Percentiles rank a stretch among this genome's conserved stretches.
phyloP scores from a whole-genome alignment of 1,139 yeast species.

The Suhomyces kunorum region DNA sequence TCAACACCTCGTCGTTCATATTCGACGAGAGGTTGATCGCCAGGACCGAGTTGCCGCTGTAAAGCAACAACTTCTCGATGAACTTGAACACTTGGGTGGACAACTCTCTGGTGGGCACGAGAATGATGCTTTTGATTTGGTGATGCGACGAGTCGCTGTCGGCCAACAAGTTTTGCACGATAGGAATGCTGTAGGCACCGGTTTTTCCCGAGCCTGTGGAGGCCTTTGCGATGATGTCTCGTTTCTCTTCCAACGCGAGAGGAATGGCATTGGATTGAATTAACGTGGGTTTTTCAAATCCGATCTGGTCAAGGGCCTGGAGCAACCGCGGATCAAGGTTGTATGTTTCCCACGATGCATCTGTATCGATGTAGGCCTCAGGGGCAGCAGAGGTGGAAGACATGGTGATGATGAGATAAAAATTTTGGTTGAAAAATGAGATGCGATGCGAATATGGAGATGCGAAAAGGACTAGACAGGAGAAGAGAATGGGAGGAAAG shows the following conservation, averaged over 20 bases:
- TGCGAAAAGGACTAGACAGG: background rate
- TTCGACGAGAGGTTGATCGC: slow-evolving; percentile 74
- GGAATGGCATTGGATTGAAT: slow-evolving; percentile 94
- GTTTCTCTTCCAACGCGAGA: slow-evolving; percentile 79
- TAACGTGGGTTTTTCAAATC: slow-evolving; percentile 82
- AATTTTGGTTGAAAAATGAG: slow-evolving; percentile 11
- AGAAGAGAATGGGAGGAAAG: background rate
- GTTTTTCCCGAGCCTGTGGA: slow-evolving; percentile 93
- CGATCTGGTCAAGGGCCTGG: slow-evolving; percentile 82
- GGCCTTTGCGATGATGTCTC: slow-evolving; percentile 86
- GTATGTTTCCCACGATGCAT: slow-evolving; percentile 68
- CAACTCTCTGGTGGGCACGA: slow-evolving; percentile 86
- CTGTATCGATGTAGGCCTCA: slow-evolving; percentile 67
- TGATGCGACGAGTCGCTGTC: slow-evolving; percentile 21
- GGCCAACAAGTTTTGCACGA: slow-evolving; percentile 63
- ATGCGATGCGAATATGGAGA: slow-evolving; percentile 14
- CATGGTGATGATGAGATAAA: slow-evolving; percentile 11
- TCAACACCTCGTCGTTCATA: slow-evolving; percentile 70
- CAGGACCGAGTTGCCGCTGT: slow-evolving; percentile 67
- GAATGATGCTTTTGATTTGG: slow-evolving; percentile 54
- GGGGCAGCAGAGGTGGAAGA: slow-evolving; percentile 46
- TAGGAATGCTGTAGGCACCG: slow-evolving; percentile 79
- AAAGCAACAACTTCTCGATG: slow-evolving; percentile 64
- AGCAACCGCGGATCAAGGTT: slow-evolving; percentile 76
- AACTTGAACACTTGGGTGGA: slow-evolving; percentile 81